phyloP scores from a whole-genome alignment of 306 rosid genomes.

The Ormosia semicastrata region DNA sequence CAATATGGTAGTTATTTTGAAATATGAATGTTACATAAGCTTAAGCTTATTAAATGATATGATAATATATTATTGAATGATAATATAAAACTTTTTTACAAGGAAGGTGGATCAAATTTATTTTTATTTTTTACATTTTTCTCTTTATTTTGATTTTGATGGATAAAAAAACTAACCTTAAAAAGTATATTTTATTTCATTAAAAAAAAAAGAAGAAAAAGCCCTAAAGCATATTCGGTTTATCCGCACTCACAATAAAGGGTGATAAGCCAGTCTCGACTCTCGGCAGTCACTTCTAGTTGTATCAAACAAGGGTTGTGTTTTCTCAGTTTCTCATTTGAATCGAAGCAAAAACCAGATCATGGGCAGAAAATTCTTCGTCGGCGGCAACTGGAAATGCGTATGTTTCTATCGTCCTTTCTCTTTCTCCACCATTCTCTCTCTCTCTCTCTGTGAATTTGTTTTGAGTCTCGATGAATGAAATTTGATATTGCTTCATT shows the following conservation, averaged over 20 bases:
- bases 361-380: constrained; percentile 82
- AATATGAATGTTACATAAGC: no score
- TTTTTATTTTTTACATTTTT: no score
- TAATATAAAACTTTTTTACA: no score
- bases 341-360: constrained; percentile 11
- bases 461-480: not conserved
- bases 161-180: no score
- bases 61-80: no score
- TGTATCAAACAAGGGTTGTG: not conserved
- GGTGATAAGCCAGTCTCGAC: not conserved
- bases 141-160: no score
- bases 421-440: not conserved
- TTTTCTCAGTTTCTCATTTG: constrained; percentile 1
- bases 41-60: no score
- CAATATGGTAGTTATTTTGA: no score
- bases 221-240: constrained; percentile 28
- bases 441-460: not conserved
- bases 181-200: not conserved
- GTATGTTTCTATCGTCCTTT: constrained; percentile 39
- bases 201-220: not conserved
- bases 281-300: not conserved
- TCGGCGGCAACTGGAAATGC: constrained; percentile 97
- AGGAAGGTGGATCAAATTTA: no score
- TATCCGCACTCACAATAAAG: constrained; percentile 24
- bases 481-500: not conserved